A percentile compares a stretch with the other conserved stretches of the same genome.
Conservation (phyloP, 2,329 filamentous ascomycete genomes). For the Epichloe sp. region DNA sequence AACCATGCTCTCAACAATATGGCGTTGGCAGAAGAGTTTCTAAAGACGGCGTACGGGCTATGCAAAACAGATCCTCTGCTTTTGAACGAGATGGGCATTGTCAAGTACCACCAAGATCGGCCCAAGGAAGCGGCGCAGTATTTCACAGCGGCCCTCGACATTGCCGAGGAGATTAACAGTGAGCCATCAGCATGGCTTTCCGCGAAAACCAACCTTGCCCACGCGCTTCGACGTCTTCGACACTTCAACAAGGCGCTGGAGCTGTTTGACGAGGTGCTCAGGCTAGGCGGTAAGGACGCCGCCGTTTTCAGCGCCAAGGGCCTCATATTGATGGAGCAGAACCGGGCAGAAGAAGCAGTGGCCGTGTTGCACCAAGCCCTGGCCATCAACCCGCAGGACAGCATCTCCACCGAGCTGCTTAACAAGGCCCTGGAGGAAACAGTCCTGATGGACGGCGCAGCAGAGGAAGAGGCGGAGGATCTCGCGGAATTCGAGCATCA, state of each 20-base stretch:
- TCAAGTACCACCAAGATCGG: constrained; percentile 84
- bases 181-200: constrained; percentile 73
- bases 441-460: constrained; percentile 30
- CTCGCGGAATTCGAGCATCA: constrained; percentile 39
- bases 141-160: constrained; percentile 63
- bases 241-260: constrained; percentile 58
- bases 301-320: constrained; percentile 73
- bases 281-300: constrained; percentile 68
- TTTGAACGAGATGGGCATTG: constrained; percentile 89
- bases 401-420: constrained; percentile 66
- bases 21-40: constrained; percentile 83
- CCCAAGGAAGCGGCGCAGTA: constrained; percentile 62
- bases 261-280: constrained; percentile 77
- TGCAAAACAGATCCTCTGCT: constrained; percentile 80
- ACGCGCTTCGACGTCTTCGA: constrained; percentile 65
- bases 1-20: constrained; percentile 94
- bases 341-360: constrained; percentile 62
- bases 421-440: constrained; percentile 58
- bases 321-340: constrained; percentile 68
- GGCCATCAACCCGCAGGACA: constrained; percentile 65
- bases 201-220: constrained; percentile 77
- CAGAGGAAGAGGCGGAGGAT: constrained; percentile 33
- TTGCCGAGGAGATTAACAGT: constrained; percentile 70
- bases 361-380: constrained; percentile 74
- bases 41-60: constrained; percentile 74